Base-by-base conservation (phyloP, 1,284 basidiomycete species). In the Coniferiporia weirii region DNA sequence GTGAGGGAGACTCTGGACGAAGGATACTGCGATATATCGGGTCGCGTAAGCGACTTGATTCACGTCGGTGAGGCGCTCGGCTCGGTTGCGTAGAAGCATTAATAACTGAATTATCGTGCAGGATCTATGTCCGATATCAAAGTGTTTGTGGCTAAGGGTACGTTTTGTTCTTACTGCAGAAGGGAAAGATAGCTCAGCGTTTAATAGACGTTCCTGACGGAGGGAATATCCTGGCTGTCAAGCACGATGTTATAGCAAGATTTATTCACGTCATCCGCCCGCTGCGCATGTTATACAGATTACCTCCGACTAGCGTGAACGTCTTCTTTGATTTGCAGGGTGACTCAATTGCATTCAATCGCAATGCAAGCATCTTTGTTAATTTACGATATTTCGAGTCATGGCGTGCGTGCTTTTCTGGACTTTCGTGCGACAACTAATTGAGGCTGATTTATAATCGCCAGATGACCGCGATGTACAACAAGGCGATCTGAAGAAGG, bases 341-440 rank as follows among this genome's bases (percentile, higher is more conserved):
- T 1, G 89, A 86, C 1, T 75, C 89, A 17, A 97, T 98, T 61
- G 96, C 95, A 0, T 98, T 98, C 78, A 99, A 98, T 71, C 79
- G 93, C 34, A 87, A 85, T 54, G 94, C 93, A 2, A 89, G 89
- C 60, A 79, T 99, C 34, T 98, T 94, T 74, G 76, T 98, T 64
- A 98, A 98, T 69, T 75, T 95, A 27, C 79, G 93, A 43, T 97
- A 89, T 70, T 96, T 86, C 64, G 80, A 90, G 67, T 84, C 87
- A 60, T 95, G 93, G 94, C 94, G 90, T 92, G 68, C 75, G 88
- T 81, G 4, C 54, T 63, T 48, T 22, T 22, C 49, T 22, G 50
- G 7, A 10, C 47, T 10, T 36, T 45, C 19, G 56, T 7, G 40
- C 44, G 44, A 20, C 17, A 13, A 3, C 17, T n/a, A 13, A 46